A percentile compares a stretch with the other conserved stretches of the same genome.
Conservation (phyloP, 176 grass and related monocot species). For the Pontederia crassipes region DNA sequence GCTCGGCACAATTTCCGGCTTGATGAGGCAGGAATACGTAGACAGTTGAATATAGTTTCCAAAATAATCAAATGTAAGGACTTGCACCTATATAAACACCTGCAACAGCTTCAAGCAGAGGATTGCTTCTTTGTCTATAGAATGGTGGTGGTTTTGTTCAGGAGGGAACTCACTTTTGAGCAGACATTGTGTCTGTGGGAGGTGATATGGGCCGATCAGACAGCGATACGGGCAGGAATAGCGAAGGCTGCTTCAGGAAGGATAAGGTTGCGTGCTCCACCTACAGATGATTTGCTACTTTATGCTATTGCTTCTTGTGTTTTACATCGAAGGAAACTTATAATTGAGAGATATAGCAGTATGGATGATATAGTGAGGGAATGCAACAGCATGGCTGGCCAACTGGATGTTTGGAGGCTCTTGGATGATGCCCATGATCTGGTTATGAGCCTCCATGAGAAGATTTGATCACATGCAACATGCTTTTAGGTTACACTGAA, state of each 20-base stretch:
- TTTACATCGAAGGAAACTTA: not conserved
- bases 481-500: not conserved
- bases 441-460: slow-evolving; percentile 3
- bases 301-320: not conserved
- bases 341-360: slow-evolving; percentile 5
- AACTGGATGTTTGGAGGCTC: slow-evolving; percentile 14
- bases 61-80: slow-evolving; percentile 18
- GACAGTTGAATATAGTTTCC: slow-evolving; percentile 8
- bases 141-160: slow-evolving; percentile 6
- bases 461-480: not conserved
- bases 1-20: slow-evolving; percentile 8
- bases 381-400: slow-evolving; percentile 8
- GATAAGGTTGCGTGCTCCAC: slow-evolving; percentile 6
- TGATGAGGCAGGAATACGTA: not conserved
- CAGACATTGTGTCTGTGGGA: slow-evolving; percentile 15
- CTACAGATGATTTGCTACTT: slow-evolving; percentile 5
- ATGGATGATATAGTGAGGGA: slow-evolving; percentile 7
- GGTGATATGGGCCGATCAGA: slow-evolving; percentile 9
- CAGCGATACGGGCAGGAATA: not conserved
- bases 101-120: slow-evolving; percentile 3
- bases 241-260: not conserved
- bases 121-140: slow-evolving; percentile 15
- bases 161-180: slow-evolving; percentile 4
- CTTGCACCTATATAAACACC: slow-evolving; percentile 5
- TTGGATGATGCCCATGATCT: slow-evolving; percentile 18